Percentiles rank a stretch among this genome's conserved stretches.
phyloP scores from a whole-genome alignment of 164 flowering plant species.

The Chimonanthus praecox region DNA sequence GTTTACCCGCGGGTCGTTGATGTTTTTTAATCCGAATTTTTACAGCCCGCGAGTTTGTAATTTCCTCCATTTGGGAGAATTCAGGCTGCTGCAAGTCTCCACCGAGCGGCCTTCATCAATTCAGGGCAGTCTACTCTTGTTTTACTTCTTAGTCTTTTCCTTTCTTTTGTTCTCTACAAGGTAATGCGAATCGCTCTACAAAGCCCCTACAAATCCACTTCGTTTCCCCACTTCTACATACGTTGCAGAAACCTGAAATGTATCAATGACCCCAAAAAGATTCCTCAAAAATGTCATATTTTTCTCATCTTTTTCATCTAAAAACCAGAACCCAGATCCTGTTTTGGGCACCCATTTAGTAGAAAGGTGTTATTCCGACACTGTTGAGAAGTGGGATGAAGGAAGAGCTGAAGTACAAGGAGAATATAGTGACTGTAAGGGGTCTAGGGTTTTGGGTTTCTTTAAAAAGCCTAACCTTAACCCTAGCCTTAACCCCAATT shows the following conservation, averaged over 20 bases:
- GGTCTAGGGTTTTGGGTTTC: background rate
- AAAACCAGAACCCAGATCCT: conserved; percentile 11
- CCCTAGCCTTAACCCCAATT: background rate
- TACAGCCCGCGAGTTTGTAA: too few relatives aligned
- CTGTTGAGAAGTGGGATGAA: conserved; percentile 11
- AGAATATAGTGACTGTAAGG: conserved; percentile 3
- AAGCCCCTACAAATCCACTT: background rate
- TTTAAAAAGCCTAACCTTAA: background rate
- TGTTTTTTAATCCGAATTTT: too few relatives aligned
- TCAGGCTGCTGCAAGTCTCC: too few relatives aligned
- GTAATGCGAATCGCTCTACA: conserved; percentile 3
- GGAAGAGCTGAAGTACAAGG: conserved; percentile 1
- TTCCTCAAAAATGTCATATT: background rate
- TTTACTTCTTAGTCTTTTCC: too few relatives aligned
- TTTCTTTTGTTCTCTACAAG: background rate
- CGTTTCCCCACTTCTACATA: background rate
- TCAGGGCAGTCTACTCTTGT: too few relatives aligned
- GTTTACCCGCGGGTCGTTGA: too few relatives aligned
- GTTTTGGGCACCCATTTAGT: conserved; percentile 1
- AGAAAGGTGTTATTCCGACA: conserved; percentile 2
- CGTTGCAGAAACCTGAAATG: background rate
- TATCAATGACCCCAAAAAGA: background rate
- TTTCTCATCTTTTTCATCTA: conserved; percentile 24
- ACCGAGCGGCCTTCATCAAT: too few relatives aligned
- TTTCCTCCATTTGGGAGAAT: too few relatives aligned